Percentiles rank a stretch among this genome's conserved stretches.
Evolutionary conservation across 2,329 filamentous ascomycete species (phyloP).

Genomic region (Paecilomyces sp.): DNA sequence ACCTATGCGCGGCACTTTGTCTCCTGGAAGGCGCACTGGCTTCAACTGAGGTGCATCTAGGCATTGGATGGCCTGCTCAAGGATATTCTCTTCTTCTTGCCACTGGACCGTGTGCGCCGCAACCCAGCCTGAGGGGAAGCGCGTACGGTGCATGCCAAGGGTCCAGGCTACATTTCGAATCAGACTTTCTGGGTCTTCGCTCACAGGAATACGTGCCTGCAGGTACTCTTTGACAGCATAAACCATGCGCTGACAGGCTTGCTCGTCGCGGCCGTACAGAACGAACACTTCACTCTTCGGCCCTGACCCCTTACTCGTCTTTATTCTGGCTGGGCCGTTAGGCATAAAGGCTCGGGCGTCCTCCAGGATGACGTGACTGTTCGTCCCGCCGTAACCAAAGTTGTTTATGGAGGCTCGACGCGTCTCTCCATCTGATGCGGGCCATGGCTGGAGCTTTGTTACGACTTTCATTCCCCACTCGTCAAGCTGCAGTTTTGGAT

Average conservation of each 20-base stretch:
- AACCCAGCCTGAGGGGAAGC: not conserved
- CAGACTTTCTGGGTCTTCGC: not conserved
- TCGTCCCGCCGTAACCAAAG: no score
- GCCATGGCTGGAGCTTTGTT: conserved; percentile 2
- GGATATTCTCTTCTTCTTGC: not conserved
- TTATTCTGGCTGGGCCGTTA: not conserved
- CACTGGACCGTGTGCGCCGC: not conserved
- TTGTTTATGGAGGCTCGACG: not conserved
- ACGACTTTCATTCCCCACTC: not conserved
- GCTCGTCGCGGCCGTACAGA: not conserved
- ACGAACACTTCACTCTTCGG: not conserved
- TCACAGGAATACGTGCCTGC: not conserved
- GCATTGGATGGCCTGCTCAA: not conserved
- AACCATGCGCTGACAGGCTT: not conserved
- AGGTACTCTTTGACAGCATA: not conserved
- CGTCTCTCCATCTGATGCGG: not conserved
- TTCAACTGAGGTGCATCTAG: not conserved
- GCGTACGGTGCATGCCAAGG: not conserved
- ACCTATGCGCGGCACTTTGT: conserved; percentile 2
- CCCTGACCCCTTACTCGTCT: not conserved
- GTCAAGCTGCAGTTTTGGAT: not conserved
- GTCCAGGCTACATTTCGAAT: not conserved
- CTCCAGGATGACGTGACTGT: no score
- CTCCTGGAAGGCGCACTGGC: not conserved
- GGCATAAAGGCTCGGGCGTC: not conserved